These are phyloP conservation scores for Podospora pseudopauciseta DNA, from an alignment of 495 filamentous ascomycete species.

Conservation along the genomic window DNA sequence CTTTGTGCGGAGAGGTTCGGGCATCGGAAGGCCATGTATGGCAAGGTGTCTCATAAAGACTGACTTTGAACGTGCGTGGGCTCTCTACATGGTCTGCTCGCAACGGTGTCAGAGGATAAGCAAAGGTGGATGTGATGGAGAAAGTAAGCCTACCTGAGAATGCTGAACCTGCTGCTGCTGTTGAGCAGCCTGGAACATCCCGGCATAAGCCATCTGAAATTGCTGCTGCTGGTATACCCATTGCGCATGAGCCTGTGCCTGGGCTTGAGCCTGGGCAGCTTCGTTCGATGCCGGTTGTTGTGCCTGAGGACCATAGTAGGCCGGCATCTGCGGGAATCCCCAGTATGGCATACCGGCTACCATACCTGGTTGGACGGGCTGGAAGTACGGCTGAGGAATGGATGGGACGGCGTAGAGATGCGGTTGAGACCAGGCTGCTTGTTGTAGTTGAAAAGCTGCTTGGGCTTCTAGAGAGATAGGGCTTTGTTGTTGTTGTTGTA, in stretches of 20 bases:
- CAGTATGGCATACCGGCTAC: neutral
- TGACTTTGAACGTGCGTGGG: too few relatives aligned
- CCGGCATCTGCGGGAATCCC: neutral
- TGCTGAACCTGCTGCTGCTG: neutral
- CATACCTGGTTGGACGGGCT: neutral
- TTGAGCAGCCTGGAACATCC: neutral
- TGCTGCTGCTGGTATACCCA: neutral
- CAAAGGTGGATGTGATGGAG: too few relatives aligned
- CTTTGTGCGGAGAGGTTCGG: too few relatives aligned
- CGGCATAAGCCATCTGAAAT: neutral
- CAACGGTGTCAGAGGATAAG: too few relatives aligned
- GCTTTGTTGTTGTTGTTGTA: neutral
- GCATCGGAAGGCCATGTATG: too few relatives aligned
- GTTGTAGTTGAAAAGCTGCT: neutral
- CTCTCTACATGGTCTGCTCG: too few relatives aligned
- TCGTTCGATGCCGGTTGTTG: neutral
- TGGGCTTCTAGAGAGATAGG: neutral
- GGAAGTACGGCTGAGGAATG: neutral
- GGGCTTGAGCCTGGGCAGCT: neutral
- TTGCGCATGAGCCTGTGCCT: neutral
- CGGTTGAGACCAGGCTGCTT: neutral
- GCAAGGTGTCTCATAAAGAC: too few relatives aligned
- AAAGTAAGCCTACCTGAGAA: neutral
- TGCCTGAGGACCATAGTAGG: neutral
- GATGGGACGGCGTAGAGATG: neutral